Evolutionary conservation across 495 filamentous ascomycete species (phyloP).

Genomic region (Penicillium manginii): DNA sequence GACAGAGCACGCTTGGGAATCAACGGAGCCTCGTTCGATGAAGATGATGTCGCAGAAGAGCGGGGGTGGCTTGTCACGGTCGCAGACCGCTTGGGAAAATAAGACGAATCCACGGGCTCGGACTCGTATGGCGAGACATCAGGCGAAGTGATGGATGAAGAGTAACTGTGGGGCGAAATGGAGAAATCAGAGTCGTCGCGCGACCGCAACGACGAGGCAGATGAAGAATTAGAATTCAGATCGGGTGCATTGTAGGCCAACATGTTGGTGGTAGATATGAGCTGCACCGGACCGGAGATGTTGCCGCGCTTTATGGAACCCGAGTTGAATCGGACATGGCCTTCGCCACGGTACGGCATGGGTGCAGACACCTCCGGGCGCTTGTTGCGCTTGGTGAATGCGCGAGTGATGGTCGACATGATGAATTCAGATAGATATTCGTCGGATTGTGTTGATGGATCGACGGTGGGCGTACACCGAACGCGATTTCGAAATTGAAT

Average conservation of each 20-base stretch:
- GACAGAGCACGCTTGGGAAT: slow-evolving; percentile 78
- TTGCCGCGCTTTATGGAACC: slow-evolving; percentile 59
- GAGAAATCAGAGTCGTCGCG: slow-evolving; percentile 66
- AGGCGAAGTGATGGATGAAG: slow-evolving; percentile 68
- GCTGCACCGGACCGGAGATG: slow-evolving; percentile 85
- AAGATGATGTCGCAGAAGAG: slow-evolving; percentile 49
- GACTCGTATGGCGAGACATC: slow-evolving; percentile 69
- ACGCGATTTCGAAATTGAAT: too few species aligned
- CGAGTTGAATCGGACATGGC: slow-evolving; percentile 49
- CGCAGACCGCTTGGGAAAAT: slow-evolving; percentile 65
- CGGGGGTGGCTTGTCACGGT: slow-evolving; percentile 46
- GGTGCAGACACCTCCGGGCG: slow-evolving; percentile 52
- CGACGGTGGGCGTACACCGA: too few species aligned
- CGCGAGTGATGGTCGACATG: slow-evolving; percentile 61
- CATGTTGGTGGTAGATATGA: slow-evolving; percentile 95
- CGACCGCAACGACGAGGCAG: slow-evolving; percentile 58
- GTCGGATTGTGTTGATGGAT: too few species aligned
- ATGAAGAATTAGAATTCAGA: slow-evolving; percentile 61
- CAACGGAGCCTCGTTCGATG: slow-evolving; percentile 56
- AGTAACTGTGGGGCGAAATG: slow-evolving; percentile 58
- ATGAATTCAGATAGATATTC: slow-evolving; percentile 17
- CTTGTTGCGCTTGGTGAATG: slow-evolving; percentile 66
- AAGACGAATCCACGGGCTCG: slow-evolving; percentile 71
- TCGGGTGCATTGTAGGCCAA: slow-evolving; percentile 92
- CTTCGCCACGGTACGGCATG: slow-evolving; percentile 51